These are phyloP conservation scores for Ogataea haglerorum DNA, from an alignment of 805 yeast genomes.

Conservation along the genomic window DNA sequence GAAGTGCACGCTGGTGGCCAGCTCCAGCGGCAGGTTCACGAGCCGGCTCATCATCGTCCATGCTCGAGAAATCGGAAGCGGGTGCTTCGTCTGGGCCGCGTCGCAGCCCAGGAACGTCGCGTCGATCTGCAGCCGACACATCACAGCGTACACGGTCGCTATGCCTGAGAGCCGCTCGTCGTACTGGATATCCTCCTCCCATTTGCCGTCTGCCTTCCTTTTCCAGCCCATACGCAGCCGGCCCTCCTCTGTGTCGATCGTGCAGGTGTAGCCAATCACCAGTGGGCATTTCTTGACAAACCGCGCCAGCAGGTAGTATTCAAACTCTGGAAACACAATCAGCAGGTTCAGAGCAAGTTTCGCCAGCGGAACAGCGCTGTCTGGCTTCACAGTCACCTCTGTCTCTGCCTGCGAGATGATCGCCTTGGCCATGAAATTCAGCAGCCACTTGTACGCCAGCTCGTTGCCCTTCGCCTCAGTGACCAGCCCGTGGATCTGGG, in stretches of 20 bases:
- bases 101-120: conserved; percentile 20
- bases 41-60: conserved; percentile 78
- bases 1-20: conserved; percentile 67
- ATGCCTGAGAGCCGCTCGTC: conserved; percentile 89
- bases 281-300: conserved; percentile 89
- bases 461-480: conserved; percentile 43
- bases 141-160: conserved; percentile 70
- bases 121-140: conserved; percentile 50
- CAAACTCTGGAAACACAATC: conserved; percentile 45
- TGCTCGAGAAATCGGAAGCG: conserved; percentile 51
- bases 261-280: conserved; percentile 76
- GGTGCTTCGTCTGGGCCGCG: conserved; percentile 37
- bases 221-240: conserved; percentile 87
- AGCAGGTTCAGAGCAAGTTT: conserved; percentile 56
- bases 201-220: conserved; percentile 44
- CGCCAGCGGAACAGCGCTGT: conserved; percentile 77
- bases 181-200: conserved; percentile 64
- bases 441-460: conserved; percentile 64
- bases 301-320: conserved; percentile 65
- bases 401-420: conserved; percentile 89
- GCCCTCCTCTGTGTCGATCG: conserved; percentile 78
- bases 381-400: conserved; percentile 77
- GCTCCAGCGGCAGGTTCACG: conserved; percentile 50
- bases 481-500: conserved; percentile 51
- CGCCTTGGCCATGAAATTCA: conserved; percentile 82